Base-by-base conservation (phyloP, 352 stramenopile genomes). In the Salisapilia sapeloensis region DNA sequence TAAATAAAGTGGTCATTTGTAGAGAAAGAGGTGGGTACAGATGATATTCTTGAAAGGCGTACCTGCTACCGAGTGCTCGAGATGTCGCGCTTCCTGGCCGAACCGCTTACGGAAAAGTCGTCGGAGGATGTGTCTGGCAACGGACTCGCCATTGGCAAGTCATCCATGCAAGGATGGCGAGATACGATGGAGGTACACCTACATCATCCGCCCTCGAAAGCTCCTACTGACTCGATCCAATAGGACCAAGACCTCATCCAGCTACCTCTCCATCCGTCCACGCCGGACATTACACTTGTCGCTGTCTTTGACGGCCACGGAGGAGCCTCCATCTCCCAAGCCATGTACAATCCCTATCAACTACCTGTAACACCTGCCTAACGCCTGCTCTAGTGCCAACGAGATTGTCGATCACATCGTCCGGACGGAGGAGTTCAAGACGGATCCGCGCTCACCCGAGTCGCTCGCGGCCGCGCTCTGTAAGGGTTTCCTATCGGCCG, bases 281-380 rank as follows among this genome's bases (percentile, higher is more conserved):
- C 59, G 10, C 57, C 62, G 3, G 63, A 80, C 30, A 70, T 50
- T 6, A 60, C 46, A 29, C 84, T 63, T 31, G 64, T 91, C 29
- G 76, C 60, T 13, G 65, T 91, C 21, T 91, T 91, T 41, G 76
- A 91, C 35, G 76, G 76, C 33, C 76, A 91, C 29, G 76, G 76
- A 26, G 76, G 76, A 11, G 44, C 65, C 7, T 27, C 56, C 14
- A 58, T 89, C 48, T 83, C 76, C 2, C 53, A 59, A 10, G 72
- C 54, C 22, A 63, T 80, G 71, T 87, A 64, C 29, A 65, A 52
- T 19, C 18, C 2, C n/a, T 13, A 14, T 25, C 17, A 18, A 9
- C 46, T 17, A 14, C n/a, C 10, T 23, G 32, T 23, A 6, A 24
- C 7, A 35, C n/a, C 24, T 38, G 16, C 38, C 35, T 43, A 32